phyloP scores from a whole-genome alignment of 345 rosid species.

The Heritiera fomes region DNA sequence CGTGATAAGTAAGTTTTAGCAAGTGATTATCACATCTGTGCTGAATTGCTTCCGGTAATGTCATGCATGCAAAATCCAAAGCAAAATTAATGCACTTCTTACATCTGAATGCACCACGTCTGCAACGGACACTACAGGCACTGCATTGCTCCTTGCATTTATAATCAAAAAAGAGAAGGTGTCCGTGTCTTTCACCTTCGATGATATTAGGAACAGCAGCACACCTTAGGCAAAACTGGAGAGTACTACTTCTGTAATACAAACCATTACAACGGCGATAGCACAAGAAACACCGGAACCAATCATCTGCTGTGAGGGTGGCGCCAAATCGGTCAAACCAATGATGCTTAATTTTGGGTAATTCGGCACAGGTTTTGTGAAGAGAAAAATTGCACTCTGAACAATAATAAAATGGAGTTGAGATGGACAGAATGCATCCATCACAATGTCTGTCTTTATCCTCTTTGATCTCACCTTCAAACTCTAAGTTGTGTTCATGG shows the following conservation, averaged over 20 bases:
- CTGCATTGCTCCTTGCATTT: not conserved
- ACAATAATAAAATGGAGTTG: slow-evolving; percentile 14
- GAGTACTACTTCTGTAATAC: rapidly evolving
- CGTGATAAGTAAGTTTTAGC: not conserved
- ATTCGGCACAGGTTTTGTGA: not conserved
- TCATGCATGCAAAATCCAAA: not conserved
- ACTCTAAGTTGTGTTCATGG: not conserved
- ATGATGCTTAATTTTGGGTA: not conserved
- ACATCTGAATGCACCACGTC: too few species aligned
- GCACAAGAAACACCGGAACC: not conserved
- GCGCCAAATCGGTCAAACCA: too few species aligned
- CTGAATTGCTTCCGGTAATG: not conserved
- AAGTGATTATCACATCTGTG: not conserved
- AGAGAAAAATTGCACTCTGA: slow-evolving; percentile 18
- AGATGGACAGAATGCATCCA: not conserved
- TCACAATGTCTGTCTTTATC: not conserved
- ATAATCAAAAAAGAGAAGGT: not conserved
- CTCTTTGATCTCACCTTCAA: not conserved
- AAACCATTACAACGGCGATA: not conserved
- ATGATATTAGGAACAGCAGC: too few species aligned
- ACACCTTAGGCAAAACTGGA: not conserved
- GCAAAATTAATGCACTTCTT: too few species aligned
- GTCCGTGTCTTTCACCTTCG: not conserved
- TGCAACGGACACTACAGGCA: too few species aligned
- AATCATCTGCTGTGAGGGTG: not conserved